phyloP scores from a whole-genome alignment of 2,329 filamentous ascomycete genomes.

The Penicillium sp. region DNA sequence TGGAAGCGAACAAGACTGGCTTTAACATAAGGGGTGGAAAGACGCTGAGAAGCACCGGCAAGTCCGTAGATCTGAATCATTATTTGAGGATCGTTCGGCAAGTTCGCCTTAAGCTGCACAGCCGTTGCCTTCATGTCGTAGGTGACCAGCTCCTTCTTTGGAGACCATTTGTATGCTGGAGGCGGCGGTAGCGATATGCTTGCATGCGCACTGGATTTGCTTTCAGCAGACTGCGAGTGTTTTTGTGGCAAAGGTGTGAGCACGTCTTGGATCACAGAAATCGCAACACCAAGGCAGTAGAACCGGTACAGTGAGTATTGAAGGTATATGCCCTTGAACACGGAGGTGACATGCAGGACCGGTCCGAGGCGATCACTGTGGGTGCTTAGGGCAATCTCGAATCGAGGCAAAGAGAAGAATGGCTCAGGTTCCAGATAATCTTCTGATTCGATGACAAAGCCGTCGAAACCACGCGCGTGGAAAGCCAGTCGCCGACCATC shows the following conservation, averaged over 20 bases:
- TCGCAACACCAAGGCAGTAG: slow-evolving; percentile 82
- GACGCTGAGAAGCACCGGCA: slow-evolving; percentile 80
- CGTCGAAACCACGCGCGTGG: slow-evolving; percentile 80
- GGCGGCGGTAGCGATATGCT: slow-evolving; percentile 29
- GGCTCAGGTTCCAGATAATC: slow-evolving; percentile 82
- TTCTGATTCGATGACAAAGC: slow-evolving; percentile 82
- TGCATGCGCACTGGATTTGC: slow-evolving; percentile 17
- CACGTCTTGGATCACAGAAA: slow-evolving; percentile 70
- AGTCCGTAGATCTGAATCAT: slow-evolving; percentile 86
- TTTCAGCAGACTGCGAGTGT: slow-evolving; percentile 10
- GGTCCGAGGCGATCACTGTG: slow-evolving; percentile 83
- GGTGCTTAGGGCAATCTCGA: slow-evolving; percentile 83
- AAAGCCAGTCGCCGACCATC: slow-evolving; percentile 82
- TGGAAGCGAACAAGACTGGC: slow-evolving; percentile 80
- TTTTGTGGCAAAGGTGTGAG: slow-evolving; percentile 48
- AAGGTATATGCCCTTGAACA: slow-evolving; percentile 73
- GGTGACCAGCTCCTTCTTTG: slow-evolving; percentile 66
- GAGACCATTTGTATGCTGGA: slow-evolving; percentile 23
- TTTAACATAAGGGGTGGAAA: slow-evolving; percentile 78
- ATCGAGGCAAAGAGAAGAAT: slow-evolving; percentile 80
- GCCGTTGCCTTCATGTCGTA: slow-evolving; percentile 79
- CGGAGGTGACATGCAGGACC: slow-evolving; percentile 81
- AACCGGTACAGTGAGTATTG: slow-evolving; percentile 94
- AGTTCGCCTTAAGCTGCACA: slow-evolving; percentile 81
- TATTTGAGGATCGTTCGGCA: slow-evolving; percentile 85